Conservation (phyloP, 108 stramenopile genomes). For the Bacterosira constricta region DNA sequence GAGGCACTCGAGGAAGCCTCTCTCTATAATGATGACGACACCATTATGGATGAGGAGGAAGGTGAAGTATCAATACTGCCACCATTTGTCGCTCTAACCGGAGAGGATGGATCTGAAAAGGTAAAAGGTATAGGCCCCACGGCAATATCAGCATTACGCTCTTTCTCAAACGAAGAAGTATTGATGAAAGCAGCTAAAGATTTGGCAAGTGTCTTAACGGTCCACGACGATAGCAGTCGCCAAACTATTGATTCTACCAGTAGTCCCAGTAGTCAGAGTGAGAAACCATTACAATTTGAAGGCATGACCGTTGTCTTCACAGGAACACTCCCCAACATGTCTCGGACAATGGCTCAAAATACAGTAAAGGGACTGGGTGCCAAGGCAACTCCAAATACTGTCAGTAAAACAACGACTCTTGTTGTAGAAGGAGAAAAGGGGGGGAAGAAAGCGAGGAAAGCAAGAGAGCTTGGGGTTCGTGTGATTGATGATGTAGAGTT, state of each 20-base stretch:
- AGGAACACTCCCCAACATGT: conserved; percentile 64
- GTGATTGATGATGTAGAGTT: conserved; percentile 70
- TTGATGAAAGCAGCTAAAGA: conserved; percentile 64
- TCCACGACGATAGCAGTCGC: conserved; percentile 39
- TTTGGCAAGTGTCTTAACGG: conserved; percentile 44
- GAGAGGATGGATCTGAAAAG: conserved; percentile 11
- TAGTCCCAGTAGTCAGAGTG: not conserved
- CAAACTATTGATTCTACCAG: not conserved
- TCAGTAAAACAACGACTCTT: conserved; percentile 77
- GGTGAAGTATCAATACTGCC: not conserved
- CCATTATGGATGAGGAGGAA: not conserved
- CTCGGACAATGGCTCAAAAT: conserved; percentile 58
- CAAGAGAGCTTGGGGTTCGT: conserved; percentile 59
- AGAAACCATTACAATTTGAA: not conserved
- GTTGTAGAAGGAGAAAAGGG: conserved; percentile 82
- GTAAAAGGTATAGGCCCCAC: conserved; percentile 79
- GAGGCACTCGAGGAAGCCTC: conserved; percentile 54
- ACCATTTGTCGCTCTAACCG: conserved; percentile 24
- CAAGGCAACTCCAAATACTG: conserved; percentile 65
- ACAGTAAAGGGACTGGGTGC: conserved; percentile 65
- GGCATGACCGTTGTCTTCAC: conserved; percentile 82
- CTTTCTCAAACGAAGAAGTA: conserved; percentile 58
- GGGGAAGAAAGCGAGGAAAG: conserved; percentile 79
- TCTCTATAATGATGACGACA: conserved; percentile 6
- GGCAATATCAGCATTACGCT: conserved; percentile 54